phyloP scores from a whole-genome alignment of 208 protist species.

The Leishmania tarentolae region DNA sequence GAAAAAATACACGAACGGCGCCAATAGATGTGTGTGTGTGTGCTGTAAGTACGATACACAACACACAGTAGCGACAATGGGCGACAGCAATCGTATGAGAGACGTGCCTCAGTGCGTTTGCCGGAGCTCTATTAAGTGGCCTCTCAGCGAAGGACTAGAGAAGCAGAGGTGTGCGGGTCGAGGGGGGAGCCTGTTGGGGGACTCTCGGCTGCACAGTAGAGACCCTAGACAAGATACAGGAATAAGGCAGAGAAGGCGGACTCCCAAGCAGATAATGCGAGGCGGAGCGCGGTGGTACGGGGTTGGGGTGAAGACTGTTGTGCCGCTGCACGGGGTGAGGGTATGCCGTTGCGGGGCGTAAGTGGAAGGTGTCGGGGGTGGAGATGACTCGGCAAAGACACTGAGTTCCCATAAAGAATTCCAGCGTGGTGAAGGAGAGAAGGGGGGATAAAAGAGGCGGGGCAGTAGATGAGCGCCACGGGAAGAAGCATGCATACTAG shows the following conservation, averaged over 20 bases:
- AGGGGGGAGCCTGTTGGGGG: not conserved
- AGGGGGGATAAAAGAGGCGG: not conserved
- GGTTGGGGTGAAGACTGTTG: not conserved
- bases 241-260: not conserved
- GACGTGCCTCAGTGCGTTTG: not conserved
- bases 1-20: not conserved
- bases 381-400: not conserved
- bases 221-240: not conserved
- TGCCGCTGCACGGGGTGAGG: not conserved
- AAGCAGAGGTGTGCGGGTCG: not conserved
- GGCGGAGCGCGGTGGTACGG: not conserved
- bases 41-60: not conserved
- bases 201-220: not conserved
- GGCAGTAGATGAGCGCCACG: not conserved
- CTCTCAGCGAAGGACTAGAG: not conserved
- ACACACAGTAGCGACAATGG: not conserved
- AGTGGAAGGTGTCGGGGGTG: not conserved
- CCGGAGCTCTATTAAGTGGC: not conserved
- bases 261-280: not conserved
- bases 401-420: not conserved
- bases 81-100: not conserved
- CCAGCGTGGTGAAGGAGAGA: not conserved
- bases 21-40: not conserved
- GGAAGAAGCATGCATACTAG: not conserved
- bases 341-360: not conserved